These are phyloP conservation scores for Pythium aquatile DNA, from an alignment of 352 stramenopile genomes.

Conservation along the genomic window DNA sequence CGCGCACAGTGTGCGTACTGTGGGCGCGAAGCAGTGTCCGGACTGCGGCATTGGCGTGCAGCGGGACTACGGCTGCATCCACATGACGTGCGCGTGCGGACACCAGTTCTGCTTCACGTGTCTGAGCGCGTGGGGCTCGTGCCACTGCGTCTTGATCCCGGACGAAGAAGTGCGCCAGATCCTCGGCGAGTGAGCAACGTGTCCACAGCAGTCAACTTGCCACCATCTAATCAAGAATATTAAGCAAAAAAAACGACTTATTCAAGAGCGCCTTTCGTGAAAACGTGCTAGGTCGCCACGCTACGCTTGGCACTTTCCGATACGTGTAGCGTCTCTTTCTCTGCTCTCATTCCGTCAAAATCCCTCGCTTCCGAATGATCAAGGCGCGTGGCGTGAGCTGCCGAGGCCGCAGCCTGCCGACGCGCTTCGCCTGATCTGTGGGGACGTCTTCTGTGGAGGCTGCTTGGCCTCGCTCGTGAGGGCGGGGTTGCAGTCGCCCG, in stretches of 20 bases:
- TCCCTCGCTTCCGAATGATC: not conserved
- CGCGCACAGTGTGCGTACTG: constrained; percentile 31
- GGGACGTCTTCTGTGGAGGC: constrained; percentile 27
- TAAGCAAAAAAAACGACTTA: not conserved
- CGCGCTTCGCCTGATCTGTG: constrained; percentile 32
- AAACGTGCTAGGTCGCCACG: not conserved
- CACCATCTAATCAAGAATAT: not conserved
- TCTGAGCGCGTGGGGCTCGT: constrained; percentile 47
- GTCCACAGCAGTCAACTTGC: not conserved
- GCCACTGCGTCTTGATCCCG: constrained; percentile 58
- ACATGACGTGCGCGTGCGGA: constrained; percentile 72
- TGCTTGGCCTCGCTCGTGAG: constrained; percentile 37
- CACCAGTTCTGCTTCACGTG: constrained; percentile 83
- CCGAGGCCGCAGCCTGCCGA: not conserved
- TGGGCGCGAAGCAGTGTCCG: constrained; percentile 71
- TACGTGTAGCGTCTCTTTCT: too few species aligned
- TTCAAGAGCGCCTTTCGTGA: not conserved
- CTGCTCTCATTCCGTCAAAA: not conserved
- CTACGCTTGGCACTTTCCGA: not conserved
- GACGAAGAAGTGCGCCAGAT: constrained; percentile 49
- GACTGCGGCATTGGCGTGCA: constrained; percentile 72
- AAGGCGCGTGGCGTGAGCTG: not conserved
- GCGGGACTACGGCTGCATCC: constrained; percentile 70
- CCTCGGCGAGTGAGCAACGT: constrained; percentile 37
- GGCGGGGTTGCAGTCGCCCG: constrained; percentile 23